A percentile compares a stretch with the other conserved stretches of the same genome.
Evolutionary conservation across 2,329 filamentous ascomycete species (phyloP).

Genomic region (Ophiostoma sp.): DNA sequence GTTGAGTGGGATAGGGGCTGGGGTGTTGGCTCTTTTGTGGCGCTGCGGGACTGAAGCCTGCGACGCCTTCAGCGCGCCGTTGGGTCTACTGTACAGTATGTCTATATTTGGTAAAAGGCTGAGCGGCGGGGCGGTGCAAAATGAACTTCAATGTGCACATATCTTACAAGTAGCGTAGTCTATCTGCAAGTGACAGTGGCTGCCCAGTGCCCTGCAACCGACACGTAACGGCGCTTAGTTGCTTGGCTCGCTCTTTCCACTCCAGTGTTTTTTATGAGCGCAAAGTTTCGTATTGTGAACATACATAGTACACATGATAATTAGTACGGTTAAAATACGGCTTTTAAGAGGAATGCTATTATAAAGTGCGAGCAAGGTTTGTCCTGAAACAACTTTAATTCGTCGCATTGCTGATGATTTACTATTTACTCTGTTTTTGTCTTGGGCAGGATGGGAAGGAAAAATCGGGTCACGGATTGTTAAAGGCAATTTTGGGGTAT

Average conservation of each 20-base stretch:
- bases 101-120: not conserved
- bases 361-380: not conserved
- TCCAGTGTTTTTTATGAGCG: not conserved
- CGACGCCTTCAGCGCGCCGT: not conserved
- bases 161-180: too few species aligned
- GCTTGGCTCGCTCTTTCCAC: not conserved
- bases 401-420: too few species aligned
- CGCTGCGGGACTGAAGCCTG: not conserved
- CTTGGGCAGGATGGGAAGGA: too few species aligned
- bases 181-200: too few species aligned
- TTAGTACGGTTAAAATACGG: too few species aligned
- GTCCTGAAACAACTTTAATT: not conserved
- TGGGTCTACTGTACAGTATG: not conserved
- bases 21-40: not conserved
- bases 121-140: not conserved
- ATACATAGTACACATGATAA: too few species aligned
- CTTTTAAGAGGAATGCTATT: too few species aligned
- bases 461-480: too few species aligned
- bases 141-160: not conserved
- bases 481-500: too few species aligned
- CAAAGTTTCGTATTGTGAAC: too few species aligned
- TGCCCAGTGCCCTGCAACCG: too few species aligned
- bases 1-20: conserved; percentile 2
- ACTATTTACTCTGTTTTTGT: too few species aligned
- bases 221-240: not conserved